Evolutionary conservation across 352 stramenopile species (phyloP), one percentile per base, ranked within the genome.

Genomic region (Globisporangium cystogenes): DNA sequence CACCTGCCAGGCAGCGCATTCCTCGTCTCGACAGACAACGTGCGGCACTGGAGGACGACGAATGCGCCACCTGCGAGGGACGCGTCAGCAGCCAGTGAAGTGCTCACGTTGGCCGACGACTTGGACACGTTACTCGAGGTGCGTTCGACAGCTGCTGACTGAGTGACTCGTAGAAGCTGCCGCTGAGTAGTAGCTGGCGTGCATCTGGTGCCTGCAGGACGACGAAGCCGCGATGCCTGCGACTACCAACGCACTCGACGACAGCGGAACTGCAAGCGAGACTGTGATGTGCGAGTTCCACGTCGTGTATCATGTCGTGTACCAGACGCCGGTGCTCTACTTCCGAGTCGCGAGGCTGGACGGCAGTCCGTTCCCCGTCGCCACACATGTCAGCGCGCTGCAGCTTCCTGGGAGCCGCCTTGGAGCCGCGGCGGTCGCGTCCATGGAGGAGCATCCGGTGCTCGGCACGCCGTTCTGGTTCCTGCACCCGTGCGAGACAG

Each of bases 281-380:
- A 70, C 55, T 10, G 61, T 74, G n/a, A 27, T 90, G 20, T 64
- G 82, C 41, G 80, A 91, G 36, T 89, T 89, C 60, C 83, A 93
- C 65, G 83, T 93, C 48, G 79, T 90, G 27, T 93, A 77, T 59
- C 82, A 90, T 60, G 67, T 64, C 10, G 81, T 85, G 31, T 93
- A 89, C 63, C 72, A 83, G 52, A 86, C 74, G 3, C 81, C 81
- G 0, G 75, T 84, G 62, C 67, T 93, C 35, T 93, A 86, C 52
- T 89, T 93, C 23, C 75, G 74, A 16, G 60, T 52, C 14, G 41
- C 51, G 8, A 53, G 54, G 21, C 33, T 86, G 3, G 70, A 89
- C 47, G 76, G 76, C 16, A 64, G 62, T 23, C 72, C 65, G 4
- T 48, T 80, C 15, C 40, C 42, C 31, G 16, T 55, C 15, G 42